These are phyloP conservation scores for Trametes cingulata DNA, from an alignment of 768 basidiomycete species.

Conservation along the genomic window DNA sequence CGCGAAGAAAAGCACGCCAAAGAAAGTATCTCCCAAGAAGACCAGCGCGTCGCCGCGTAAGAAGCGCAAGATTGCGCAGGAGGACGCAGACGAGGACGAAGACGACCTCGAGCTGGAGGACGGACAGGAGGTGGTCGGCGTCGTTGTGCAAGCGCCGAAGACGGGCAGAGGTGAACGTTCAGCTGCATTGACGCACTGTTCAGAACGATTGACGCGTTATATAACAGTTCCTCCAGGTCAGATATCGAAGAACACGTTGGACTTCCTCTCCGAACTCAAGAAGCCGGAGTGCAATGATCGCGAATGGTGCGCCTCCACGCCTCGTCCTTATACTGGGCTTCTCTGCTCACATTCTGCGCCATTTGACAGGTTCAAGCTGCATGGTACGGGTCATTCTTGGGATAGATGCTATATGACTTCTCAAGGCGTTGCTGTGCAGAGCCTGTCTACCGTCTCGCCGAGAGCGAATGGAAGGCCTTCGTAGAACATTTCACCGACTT, in stretches of 20 bases:
- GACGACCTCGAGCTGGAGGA: slow-evolving; percentile 53
- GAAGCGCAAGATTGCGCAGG: slow-evolving; percentile 32
- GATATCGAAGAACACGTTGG: slow-evolving; percentile 82
- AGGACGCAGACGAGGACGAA: slow-evolving; percentile 43
- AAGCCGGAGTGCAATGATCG: slow-evolving; percentile 83
- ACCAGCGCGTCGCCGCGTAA: slow-evolving; percentile 21
- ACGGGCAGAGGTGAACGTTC: slow-evolving; percentile 69
- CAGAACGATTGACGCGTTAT: background rate
- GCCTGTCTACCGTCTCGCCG: slow-evolving; percentile 76
- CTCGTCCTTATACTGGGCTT: too few relatives aligned
- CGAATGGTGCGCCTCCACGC: slow-evolving; percentile 58
- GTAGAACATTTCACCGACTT: slow-evolving; percentile 68
- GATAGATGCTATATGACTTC: background rate
- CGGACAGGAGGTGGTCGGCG: slow-evolving; percentile 71
- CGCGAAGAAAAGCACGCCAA: slow-evolving; percentile 4
- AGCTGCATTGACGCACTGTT: too few relatives aligned
- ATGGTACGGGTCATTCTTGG: background rate
- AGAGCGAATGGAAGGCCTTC: slow-evolving; percentile 89
- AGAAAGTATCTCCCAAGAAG: slow-evolving; percentile 23
- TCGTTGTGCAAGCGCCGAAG: slow-evolving; percentile 78
- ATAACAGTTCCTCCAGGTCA: slow-evolving; percentile 70
- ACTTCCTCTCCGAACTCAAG: slow-evolving; percentile 70
- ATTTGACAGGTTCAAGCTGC: slow-evolving; percentile 12
- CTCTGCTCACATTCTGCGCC: too few relatives aligned
- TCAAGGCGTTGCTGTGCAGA: slow-evolving; percentile 42